Evolutionary conservation across 495 filamentous ascomycete species (phyloP).

Genomic region (Hypoxylon lenormandii): DNA sequence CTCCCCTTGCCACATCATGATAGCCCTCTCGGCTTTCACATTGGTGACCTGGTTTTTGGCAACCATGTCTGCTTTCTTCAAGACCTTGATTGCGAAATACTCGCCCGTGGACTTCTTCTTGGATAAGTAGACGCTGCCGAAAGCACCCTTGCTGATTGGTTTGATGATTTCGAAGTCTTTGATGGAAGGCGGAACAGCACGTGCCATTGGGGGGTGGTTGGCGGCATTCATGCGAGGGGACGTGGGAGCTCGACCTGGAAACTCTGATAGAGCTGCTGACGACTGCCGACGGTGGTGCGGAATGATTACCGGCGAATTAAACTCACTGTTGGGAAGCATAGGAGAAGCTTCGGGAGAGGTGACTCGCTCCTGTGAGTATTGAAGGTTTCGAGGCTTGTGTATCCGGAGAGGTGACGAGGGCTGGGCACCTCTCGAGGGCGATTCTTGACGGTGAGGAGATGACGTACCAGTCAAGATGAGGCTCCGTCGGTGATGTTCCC

Average conservation of each 20-base stretch:
- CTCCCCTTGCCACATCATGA: conserved; percentile 99
- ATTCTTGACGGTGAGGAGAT: conserved; percentile 85
- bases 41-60: conserved; percentile 99
- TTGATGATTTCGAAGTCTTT: conserved; percentile 99
- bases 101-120: conserved; percentile 99
- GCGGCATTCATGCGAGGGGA: conserved; percentile 82
- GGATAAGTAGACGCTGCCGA: conserved; percentile 95
- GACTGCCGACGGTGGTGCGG: conserved; percentile 90
- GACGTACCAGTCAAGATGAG: conserved; percentile 78
- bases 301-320: conserved; percentile 74
- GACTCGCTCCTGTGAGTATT: conserved; percentile 77
- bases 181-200: conserved; percentile 91
- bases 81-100: conserved; percentile 96
- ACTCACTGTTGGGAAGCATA: conserved; percentile 81
- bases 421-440: conserved; percentile 76
- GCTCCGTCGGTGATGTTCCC: conserved; percentile 84
- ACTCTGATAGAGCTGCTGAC: conserved; percentile 82
- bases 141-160: conserved; percentile 98
- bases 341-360: conserved; percentile 91
- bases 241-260: conserved; percentile 71
- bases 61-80: conserved; percentile 99
- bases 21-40: conserved; percentile 97
- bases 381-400: conserved; percentile 79
- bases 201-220: conserved; percentile 76
- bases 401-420: conserved; percentile 90